Evolutionary conservation across 2,329 filamentous ascomycete species (phyloP).

Genomic region (Epichloe gansuensis): DNA sequence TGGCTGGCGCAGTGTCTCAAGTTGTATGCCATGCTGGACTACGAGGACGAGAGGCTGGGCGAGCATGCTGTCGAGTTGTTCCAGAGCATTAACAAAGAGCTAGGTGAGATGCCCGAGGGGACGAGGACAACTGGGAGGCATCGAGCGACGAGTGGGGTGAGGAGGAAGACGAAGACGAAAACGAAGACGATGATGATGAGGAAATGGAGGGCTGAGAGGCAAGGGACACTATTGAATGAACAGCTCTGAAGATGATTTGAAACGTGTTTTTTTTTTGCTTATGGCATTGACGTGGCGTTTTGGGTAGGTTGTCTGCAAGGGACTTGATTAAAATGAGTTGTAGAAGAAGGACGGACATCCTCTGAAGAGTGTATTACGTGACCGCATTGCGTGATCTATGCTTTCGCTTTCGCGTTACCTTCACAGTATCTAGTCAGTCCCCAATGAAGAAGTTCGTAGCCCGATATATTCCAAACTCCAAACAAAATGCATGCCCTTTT

Average conservation of each 20-base stretch:
- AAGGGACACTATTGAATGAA: not conserved
- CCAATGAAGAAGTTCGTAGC: not conserved
- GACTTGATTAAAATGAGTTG: not conserved
- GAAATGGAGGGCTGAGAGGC: conserved; percentile 37
- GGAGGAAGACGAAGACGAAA: conserved; percentile 36
- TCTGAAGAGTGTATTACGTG: not conserved
- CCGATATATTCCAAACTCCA: conserved; percentile 3
- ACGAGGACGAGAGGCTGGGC: conserved; percentile 70
- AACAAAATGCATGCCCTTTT: not conserved
- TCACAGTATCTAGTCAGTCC: not conserved
- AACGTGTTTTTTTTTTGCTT: not conserved
- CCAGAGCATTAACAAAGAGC: conserved; percentile 46
- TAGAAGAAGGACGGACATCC: not conserved
- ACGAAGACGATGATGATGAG: conserved; percentile 41
- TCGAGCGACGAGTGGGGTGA: conserved; percentile 37
- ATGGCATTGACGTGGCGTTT: conserved; percentile 14
- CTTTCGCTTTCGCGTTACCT: not conserved
- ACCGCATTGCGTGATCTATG: not conserved
- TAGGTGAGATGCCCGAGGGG: conserved; percentile 47
- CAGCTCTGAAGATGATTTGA: not conserved
- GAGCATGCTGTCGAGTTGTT: conserved; percentile 66
- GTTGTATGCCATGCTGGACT: conserved; percentile 67
- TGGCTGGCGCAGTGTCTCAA: conserved; percentile 75
- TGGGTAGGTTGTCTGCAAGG: conserved; percentile 1
- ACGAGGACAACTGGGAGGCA: conserved; percentile 38